Evolutionary conservation across 1,284 basidiomycete species (phyloP), one percentile per base, ranked within the genome.

Genomic region (Ceratobasidium sp.): DNA sequence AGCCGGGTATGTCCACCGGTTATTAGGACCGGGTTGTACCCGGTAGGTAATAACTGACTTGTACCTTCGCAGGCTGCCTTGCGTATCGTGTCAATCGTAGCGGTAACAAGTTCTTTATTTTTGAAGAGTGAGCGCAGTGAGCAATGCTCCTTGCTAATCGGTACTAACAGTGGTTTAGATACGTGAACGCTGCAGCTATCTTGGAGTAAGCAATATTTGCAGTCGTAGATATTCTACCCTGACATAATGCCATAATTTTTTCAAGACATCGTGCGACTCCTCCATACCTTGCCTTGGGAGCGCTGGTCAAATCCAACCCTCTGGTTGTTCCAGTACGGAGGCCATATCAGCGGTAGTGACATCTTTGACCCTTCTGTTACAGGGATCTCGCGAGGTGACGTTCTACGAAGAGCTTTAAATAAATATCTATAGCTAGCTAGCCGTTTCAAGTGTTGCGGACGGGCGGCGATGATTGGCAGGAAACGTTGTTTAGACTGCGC

Each of bases 51-150:
- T n/a, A n/a, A 17, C 17, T 31, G 40, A 32, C n/a, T n/a, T n/a
- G n/a, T n/a, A n/a, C n/a, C n/a, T n/a, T n/a, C n/a, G n/a, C 47
- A 60, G 57, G 57, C 17, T 60, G 57, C 43, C 29, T 60, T 17
- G 47, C 57, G 15, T 60, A 47, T n/a, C 57, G 57, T 15, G n/a
- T 47, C 3, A 25, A 32, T 25, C 57, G 57, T 5, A 60, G 57
- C 57, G 57, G 42, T 2, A 60, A 60, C 27, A 2, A 32, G 3
- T 60, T 60, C 29, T 32, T 60, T 15, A 13, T 60, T 3, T 60
- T 60, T 32, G 57, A 60, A 29, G 57, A 60, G 57, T 47, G 40
- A 60, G 57, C 29, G 5, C 6, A 32, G n/a, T 43, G 6, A 29
- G 12, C n/a, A n/a, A n/a, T n/a, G n/a, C n/a, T n/a, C n/a, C n/a